Evolutionary conservation across 768 basidiomycete genomes (phyloP).

Genomic region (Lactarius evosmus): DNA sequence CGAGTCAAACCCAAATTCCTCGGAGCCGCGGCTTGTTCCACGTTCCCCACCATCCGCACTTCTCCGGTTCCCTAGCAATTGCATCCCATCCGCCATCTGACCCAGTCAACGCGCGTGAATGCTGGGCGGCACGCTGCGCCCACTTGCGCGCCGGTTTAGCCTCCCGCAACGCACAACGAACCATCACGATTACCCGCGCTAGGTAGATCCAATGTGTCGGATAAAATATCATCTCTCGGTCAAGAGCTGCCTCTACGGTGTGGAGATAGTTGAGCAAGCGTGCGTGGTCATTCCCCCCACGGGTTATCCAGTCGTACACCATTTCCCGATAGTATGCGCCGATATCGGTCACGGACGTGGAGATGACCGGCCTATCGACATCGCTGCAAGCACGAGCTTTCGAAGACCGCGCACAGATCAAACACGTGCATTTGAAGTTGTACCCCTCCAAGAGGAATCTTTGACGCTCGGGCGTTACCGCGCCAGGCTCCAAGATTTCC

Average conservation of each 20-base stretch:
- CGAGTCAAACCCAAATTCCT: not conserved
- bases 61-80: slow-evolving; percentile 12
- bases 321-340: slow-evolving; percentile 12
- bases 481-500: slow-evolving; percentile 2
- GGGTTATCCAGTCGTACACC: slow-evolving; percentile 6
- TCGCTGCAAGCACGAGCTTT: slow-evolving; percentile 21
- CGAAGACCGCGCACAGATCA: slow-evolving; percentile 30
- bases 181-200: slow-evolving; percentile 2
- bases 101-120: slow-evolving; percentile 10
- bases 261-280: slow-evolving; percentile 2
- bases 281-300: slow-evolving; percentile 4
- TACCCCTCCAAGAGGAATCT: slow-evolving; percentile 31
- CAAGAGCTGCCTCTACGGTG: not conserved
- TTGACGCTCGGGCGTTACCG: slow-evolving; percentile 30
- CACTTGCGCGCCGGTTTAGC: slow-evolving; percentile 9
- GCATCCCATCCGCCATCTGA: slow-evolving; percentile 21
- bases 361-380: slow-evolving; percentile 9
- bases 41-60: slow-evolving; percentile 16
- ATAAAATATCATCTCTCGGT: slow-evolving; percentile 15
- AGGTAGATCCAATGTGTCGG: slow-evolving; percentile 2
- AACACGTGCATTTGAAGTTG: slow-evolving; percentile 37
- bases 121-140: slow-evolving; percentile 13
- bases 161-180: slow-evolving; percentile 1
- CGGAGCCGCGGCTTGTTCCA: slow-evolving; percentile 6
- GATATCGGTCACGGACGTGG: not conserved